These are phyloP conservation scores for Durusdinium trenchii DNA, from an alignment of 73 alveolate genomes.

Conservation along the genomic window DNA sequence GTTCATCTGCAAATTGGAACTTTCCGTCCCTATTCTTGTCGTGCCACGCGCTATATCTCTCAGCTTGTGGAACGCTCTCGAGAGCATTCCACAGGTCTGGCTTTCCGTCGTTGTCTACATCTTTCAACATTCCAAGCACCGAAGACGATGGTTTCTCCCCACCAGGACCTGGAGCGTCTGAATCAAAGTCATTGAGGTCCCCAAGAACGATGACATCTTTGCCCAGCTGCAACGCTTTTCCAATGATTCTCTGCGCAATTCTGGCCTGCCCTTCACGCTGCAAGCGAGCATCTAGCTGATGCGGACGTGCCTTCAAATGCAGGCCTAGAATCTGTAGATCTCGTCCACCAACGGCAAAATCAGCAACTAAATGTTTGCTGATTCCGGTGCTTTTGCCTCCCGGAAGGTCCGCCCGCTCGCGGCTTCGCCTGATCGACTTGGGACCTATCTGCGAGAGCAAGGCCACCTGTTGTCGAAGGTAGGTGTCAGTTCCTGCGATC, in stretches of 20 bases:
- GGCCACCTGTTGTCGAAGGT: constrained; percentile 46
- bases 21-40: constrained; percentile 11
- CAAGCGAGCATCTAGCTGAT: not conserved
- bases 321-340: constrained; percentile 15
- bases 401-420: not conserved
- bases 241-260: constrained; percentile 11
- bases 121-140: constrained; percentile 39
- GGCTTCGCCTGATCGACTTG: not conserved
- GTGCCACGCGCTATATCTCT: constrained; percentile 18
- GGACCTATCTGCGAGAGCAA: constrained; percentile 10
- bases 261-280: constrained; percentile 50
- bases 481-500: constrained; percentile 51
- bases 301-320: constrained; percentile 27
- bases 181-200: constrained; percentile 43
- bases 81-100: constrained; percentile 55
- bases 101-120: constrained; percentile 14
- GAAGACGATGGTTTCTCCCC: constrained; percentile 32
- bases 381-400: not conserved
- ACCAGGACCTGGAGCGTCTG: constrained; percentile 39
- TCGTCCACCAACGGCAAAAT: constrained; percentile 26
- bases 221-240: constrained; percentile 18
- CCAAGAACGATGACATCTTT: constrained; percentile 48
- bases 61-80: not conserved
- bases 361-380: constrained; percentile 40
- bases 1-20: not conserved